Conservation (phyloP, 2,329 filamentous ascomycete species). For the Aspergillus nomiae region DNA sequence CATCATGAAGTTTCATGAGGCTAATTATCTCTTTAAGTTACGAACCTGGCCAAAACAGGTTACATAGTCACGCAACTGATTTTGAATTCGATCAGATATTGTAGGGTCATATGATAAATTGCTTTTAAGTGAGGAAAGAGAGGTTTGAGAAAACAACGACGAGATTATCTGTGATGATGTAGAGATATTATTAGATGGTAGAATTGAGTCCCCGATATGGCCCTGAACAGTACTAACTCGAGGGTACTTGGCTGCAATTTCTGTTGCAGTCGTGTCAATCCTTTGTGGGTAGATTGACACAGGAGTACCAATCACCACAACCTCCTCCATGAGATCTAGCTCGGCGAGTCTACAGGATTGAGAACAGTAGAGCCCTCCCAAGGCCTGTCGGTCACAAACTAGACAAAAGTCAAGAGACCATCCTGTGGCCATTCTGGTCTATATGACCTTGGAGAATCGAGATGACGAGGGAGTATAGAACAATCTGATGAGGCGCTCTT, state of each 20-base stretch:
- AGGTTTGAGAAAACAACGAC: slow-evolving; percentile 78
- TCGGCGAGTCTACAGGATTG: slow-evolving; percentile 88
- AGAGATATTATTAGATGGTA: slow-evolving; percentile 11
- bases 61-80: slow-evolving; percentile 81
- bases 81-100: slow-evolving; percentile 74
- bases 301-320: slow-evolving; percentile 5
- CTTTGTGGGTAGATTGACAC: not conserved
- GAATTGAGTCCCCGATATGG: slow-evolving; percentile 17
- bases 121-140: slow-evolving; percentile 77
- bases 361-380: slow-evolving; percentile 83
- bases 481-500: not conserved
- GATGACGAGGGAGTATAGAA: not conserved
- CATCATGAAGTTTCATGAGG: slow-evolving; percentile 23
- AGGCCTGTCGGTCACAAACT: slow-evolving; percentile 86
- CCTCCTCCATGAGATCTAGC: slow-evolving; percentile 63
- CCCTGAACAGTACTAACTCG: slow-evolving; percentile 3
- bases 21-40: slow-evolving; percentile 44
- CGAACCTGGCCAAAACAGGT: slow-evolving; percentile 85
- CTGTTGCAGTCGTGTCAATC: not conserved
- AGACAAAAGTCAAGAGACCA: slow-evolving; percentile 95
- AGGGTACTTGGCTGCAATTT: slow-evolving; percentile 16
- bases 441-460: not conserved
- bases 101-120: slow-evolving; percentile 52
- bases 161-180: slow-evolving; percentile 30
- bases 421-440: slow-evolving; percentile 36